A percentile compares a stretch with the other conserved stretches of the same genome.
Evolutionary conservation across 2,329 filamentous ascomycete species (phyloP).

Genomic region (Coniella vitis): DNA sequence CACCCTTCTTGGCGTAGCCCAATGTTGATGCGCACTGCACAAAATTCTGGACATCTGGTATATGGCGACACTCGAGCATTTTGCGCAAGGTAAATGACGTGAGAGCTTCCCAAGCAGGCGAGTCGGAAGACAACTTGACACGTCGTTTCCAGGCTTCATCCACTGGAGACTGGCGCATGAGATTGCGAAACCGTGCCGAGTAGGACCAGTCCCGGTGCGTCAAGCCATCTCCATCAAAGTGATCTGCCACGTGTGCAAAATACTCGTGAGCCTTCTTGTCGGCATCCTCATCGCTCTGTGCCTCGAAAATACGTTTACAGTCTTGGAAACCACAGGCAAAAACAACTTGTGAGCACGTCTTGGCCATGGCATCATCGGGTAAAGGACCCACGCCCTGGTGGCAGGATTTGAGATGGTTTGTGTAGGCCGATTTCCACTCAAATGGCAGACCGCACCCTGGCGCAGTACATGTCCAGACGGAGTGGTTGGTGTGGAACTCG

Average conservation of each 20-base stretch:
- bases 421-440: slow-evolving; percentile 42
- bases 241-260: slow-evolving; percentile 39
- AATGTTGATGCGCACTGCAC: slow-evolving; percentile 34
- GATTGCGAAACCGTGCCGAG: slow-evolving; percentile 37
- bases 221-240: slow-evolving; percentile 35
- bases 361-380: slow-evolving; percentile 33
- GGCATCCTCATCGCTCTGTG: slow-evolving; percentile 32
- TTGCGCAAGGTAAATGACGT: slow-evolving; percentile 36
- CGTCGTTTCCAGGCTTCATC: slow-evolving; percentile 32
- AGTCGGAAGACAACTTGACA: slow-evolving; percentile 27
- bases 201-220: slow-evolving; percentile 37
- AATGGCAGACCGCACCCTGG: slow-evolving; percentile 37
- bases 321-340: slow-evolving; percentile 43
- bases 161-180: slow-evolving; percentile 34
- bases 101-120: slow-evolving; percentile 35
- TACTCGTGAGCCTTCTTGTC: slow-evolving; percentile 36
- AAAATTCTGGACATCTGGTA: slow-evolving; percentile 32
- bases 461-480: slow-evolving; percentile 39
- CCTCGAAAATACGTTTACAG: slow-evolving; percentile 38
- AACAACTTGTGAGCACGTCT: slow-evolving; percentile 38
- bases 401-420: slow-evolving; percentile 37
- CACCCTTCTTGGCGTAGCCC: slow-evolving; percentile 15
- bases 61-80: slow-evolving; percentile 38
- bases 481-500: slow-evolving; percentile 40
- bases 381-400: slow-evolving; percentile 32